Evolutionary conservation across 2,329 filamentous ascomycete species (phyloP), one percentile per base, ranked within the genome.

Genomic region (Cladophialophora exuberans): DNA sequence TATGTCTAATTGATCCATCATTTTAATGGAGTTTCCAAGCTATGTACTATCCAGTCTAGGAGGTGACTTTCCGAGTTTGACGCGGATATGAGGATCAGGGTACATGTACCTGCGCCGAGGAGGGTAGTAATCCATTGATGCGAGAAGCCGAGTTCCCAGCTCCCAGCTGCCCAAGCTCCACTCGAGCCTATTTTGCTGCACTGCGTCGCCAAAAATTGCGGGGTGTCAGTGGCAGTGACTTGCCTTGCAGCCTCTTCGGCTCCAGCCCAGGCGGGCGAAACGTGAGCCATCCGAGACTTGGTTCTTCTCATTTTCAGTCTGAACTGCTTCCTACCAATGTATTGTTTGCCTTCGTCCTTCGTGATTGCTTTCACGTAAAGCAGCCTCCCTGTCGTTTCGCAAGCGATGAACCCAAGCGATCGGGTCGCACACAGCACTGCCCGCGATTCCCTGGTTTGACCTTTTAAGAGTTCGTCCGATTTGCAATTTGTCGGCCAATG

Each of bases 401-500:
- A 51, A 36, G 48, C 46, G 30, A 55, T 56, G 56, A 52, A 33
- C 44, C 30, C 35, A 31, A 44, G 50, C 54, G 58, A 55, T 56
- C 54, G 36, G 26, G 47, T 52, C 31, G 47, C 52, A 50, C 23
- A 25, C 47, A 56, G 35, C 52, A 45, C 36, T 38, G 39, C 44
- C 43, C 52, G 36, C 38, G 51, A 25, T 50, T 53, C 44, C 52
- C 38, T 52, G 17, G 26, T 42, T 25, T 39, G 50, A 52, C 35
- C 42, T 41, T 36, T 18, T 7, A 22, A 51, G 25, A 20, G 50
- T 10, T 22, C 49, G 54, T 38, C 45, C 44, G 47, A 49, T 61
- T 61, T 39, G 28, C 51, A 57, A 60, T 39, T 48, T 35, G 51
- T 35, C 58, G 38, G 47, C 54, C 51, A 59, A 64, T 64, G 62